Evolutionary conservation across 495 filamentous ascomycete species (phyloP).

Genomic region (Podospora bellae-mahoneyi): DNA sequence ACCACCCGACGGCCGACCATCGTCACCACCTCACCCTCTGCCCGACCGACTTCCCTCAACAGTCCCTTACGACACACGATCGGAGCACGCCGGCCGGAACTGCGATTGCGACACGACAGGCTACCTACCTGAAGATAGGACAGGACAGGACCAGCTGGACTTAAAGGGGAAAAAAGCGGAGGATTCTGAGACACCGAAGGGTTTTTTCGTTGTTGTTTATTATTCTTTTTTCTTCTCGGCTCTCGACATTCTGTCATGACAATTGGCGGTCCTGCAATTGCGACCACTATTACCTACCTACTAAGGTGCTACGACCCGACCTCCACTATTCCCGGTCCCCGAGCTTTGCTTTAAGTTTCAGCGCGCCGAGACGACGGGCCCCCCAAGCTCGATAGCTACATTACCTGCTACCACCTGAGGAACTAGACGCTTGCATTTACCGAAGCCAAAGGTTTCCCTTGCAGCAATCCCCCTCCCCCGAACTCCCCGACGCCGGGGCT

Average conservation of each 20-base stretch:
- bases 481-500: background rate
- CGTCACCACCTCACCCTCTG: background rate
- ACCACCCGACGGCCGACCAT: background rate
- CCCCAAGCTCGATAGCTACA: background rate
- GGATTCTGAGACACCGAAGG: background rate
- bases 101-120: slow-evolving; percentile 17
- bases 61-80: slow-evolving; percentile 12
- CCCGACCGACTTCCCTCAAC: background rate
- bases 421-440: no score
- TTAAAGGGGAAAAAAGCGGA: slow-evolving; percentile 1
- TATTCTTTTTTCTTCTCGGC: background rate
- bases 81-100: slow-evolving; percentile 25
- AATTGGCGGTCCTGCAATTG: background rate
- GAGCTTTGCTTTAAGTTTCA: slow-evolving; percentile 1
- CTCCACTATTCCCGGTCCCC: background rate
- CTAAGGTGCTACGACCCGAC: background rate
- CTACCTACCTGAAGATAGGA: no score
- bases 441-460: background rate
- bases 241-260: background rate
- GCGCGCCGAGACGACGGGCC: background rate
- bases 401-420: no score
- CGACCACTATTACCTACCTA: background rate
- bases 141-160: background rate
- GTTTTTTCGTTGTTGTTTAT: background rate
- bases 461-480: background rate